Evolutionary conservation across 1,139 yeast genomes (phyloP), one percentile per base, ranked within the genome.

Genomic region (Kodamaea sp.): DNA sequence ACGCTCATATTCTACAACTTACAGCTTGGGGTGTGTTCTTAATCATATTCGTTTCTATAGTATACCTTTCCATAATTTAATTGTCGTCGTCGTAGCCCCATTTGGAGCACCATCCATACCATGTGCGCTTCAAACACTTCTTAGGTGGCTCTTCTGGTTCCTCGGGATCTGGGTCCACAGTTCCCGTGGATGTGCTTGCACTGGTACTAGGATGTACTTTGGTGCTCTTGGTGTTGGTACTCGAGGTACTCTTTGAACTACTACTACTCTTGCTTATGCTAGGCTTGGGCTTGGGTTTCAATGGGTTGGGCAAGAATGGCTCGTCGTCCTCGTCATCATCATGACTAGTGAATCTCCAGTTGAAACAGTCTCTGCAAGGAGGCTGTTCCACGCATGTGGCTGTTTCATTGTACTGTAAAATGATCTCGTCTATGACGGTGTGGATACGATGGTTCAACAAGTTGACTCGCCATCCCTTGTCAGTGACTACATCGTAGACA

Each of bases 401-500:
- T 0, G 95, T 85, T 23, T 71, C 76, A 47, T 90, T 89, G 57
- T 90, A 89, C 9, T 65, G 73, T 50, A 73, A 56, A 15, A 92
- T 67, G 6, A 94, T 77, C 22, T 85, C 85, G 55, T 88, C 96
- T 42, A 94, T 88, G 9, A 94, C 96, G 0, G 90, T 85, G 50
- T 85, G 95, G 39, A 92, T 88, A 26, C 97, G 71, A 58, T 92
- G 99, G 57, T 92, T 88, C 44, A 87, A 68, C 57, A 94, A 63
- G 47, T 84, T 88, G 10, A 90, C 94, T 48, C 80, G 82, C 97
- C 97, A 92, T 3, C 97, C 97, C 44, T 74, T 66, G 50, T 92
- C 97, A 4, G 76, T 73, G 11, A 90, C 96, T 14, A 85, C 92
- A 53, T 92, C 98, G 61, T 92, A 94, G 14, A 83, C 74, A 57